Conservation (phyloP, 2,329 filamentous ascomycete genomes). For the Didymella pomorum region DNA sequence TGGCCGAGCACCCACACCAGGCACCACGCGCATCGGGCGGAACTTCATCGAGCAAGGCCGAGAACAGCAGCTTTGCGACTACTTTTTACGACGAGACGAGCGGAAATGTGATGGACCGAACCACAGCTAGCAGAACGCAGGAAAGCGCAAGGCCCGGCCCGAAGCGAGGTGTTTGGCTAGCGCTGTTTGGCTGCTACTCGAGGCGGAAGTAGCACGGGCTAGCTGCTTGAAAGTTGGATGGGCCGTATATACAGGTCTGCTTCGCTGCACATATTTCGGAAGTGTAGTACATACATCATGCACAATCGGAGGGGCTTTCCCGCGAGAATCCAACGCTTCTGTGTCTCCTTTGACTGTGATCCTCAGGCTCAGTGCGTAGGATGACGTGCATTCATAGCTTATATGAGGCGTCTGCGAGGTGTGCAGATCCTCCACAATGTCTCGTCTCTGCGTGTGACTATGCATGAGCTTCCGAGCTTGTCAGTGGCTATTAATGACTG, state of each 20-base stretch:
- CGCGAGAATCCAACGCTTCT: not conserved
- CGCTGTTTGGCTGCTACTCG: slow-evolving; percentile 10
- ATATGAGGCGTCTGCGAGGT: slow-evolving; percentile 19
- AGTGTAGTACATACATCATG: slow-evolving; percentile 1
- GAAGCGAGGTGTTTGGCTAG: slow-evolving; percentile 8
- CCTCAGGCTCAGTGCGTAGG: not conserved
- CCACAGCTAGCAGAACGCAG: not conserved
- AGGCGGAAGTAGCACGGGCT: slow-evolving; percentile 2
- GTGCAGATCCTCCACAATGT: slow-evolving; percentile 17
- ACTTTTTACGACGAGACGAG: slow-evolving; percentile 5
- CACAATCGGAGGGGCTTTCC: not conserved
- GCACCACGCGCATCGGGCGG: slow-evolving; percentile 1
- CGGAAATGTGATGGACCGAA: not conserved
- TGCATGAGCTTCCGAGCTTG: not conserved
- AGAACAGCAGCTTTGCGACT: slow-evolving; percentile 5
- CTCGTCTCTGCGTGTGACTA: not conserved
- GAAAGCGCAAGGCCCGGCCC: slow-evolving; percentile 9
- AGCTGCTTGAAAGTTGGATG: not conserved
- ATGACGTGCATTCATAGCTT: not conserved
- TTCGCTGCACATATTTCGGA: slow-evolving; percentile 7
- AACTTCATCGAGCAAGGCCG: not conserved
- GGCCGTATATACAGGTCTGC: not conserved
- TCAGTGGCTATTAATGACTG: slow-evolving; percentile 2
- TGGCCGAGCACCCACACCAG: slow-evolving; percentile 8
- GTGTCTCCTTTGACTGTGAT: not conserved